A percentile compares a stretch with the other conserved stretches of the same genome.
Conservation (phyloP, 2,329 filamentous ascomycete genomes). For the Atkinsonella hypoxylon region DNA sequence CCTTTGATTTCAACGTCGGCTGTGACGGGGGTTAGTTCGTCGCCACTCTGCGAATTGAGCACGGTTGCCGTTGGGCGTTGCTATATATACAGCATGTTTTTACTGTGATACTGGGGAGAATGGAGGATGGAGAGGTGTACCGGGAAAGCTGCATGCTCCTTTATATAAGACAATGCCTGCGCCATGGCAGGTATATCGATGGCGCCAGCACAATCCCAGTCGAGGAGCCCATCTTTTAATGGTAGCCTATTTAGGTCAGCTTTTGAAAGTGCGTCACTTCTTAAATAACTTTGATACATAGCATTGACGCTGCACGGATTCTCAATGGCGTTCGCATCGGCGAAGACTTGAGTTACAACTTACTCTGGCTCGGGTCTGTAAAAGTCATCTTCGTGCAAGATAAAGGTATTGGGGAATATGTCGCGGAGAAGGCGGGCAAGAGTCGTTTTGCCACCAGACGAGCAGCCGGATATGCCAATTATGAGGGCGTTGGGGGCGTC, state of each 20-base stretch:
- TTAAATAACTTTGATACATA: too few species aligned
- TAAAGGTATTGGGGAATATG: constrained; percentile 66
- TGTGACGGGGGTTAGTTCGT: constrained; percentile 5
- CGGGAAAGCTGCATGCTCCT: constrained; percentile 51
- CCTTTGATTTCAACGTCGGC: constrained; percentile 25
- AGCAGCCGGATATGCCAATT: constrained; percentile 77
- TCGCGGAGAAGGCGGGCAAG: constrained; percentile 73
- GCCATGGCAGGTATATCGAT: constrained; percentile 61
- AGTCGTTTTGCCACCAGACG: constrained; percentile 91
- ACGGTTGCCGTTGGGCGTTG: too few species aligned
- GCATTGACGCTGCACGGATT: too few species aligned
- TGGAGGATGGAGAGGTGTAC: constrained; percentile 22
- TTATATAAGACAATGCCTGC: constrained; percentile 58
- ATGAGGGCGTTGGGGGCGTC: constrained; percentile 41
- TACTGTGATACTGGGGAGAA: too few species aligned
- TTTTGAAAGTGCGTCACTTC: neutral
- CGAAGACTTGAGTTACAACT: constrained; percentile 13
- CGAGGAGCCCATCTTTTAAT: constrained; percentile 49
- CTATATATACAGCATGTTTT: neutral
- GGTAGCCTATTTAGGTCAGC: constrained; percentile 33
- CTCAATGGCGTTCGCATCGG: neutral
- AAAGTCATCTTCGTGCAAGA: constrained; percentile 94
- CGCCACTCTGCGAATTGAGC: neutral
- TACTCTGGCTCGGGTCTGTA: constrained; percentile 70
- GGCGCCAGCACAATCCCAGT: constrained; percentile 85